phyloP scores from a whole-genome alignment of 2,329 filamentous ascomycete genomes.

The Colletotrichum sp. region DNA sequence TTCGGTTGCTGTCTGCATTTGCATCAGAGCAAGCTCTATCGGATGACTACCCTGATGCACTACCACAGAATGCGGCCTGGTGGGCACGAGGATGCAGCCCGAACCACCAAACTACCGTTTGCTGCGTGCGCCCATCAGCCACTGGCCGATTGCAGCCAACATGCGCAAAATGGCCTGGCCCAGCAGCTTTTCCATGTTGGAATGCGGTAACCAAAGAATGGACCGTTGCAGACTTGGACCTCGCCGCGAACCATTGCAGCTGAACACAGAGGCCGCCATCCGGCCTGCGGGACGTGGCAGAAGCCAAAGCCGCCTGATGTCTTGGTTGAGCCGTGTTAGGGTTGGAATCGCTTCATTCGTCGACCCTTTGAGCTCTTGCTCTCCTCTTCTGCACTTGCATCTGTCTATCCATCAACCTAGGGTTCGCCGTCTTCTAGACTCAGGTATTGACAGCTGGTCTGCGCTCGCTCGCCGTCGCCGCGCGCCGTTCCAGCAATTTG shows the following conservation, averaged over 20 bases:
- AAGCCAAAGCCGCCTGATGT: background rate
- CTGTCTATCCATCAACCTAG: background rate
- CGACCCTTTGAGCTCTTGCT: background rate
- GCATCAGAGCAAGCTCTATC: background rate
- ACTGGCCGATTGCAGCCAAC: background rate
- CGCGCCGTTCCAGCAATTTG: background rate
- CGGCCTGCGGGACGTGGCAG: background rate
- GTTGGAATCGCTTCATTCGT: background rate
- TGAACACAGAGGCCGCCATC: background rate
- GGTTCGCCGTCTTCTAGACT: background rate
- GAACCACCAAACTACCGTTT: background rate
- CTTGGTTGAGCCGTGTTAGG: background rate
- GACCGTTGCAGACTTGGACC: slow-evolving; percentile 13
- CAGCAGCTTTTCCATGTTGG: background rate
- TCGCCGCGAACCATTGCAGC: background rate
- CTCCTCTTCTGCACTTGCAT: background rate
- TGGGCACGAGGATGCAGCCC: background rate
- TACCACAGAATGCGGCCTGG: background rate
- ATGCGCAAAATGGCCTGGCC: background rate
- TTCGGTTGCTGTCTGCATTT: background rate
- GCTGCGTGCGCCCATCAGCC: background rate
- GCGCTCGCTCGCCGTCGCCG: background rate
- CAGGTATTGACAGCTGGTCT: background rate
- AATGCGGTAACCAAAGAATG: slow-evolving; percentile 12
- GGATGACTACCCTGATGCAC: background rate